Evolutionary conservation across 768 basidiomycete species (phyloP), one percentile per base, ranked within the genome.

Genomic region (Russula emetica): DNA sequence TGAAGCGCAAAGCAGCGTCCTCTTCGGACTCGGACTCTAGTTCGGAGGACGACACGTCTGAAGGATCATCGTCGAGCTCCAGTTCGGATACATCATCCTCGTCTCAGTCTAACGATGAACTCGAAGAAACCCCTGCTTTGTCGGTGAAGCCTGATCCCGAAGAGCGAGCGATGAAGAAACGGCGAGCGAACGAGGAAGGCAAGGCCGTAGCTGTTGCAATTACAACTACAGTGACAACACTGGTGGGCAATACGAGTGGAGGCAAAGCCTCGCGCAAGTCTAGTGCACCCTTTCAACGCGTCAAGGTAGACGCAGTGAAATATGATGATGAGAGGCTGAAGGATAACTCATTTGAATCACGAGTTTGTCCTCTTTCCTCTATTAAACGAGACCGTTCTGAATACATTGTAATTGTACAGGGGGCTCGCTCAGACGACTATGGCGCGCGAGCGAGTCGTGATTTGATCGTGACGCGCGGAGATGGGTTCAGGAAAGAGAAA

Each of bases 401-500:
- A 42, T 28, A n/a, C 63, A 11, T 20, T 36, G 30, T 18, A 44
- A 60, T 69, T 67, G 22, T 22, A 18, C 67, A 88, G 90, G 80
- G 84, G 2, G 92, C 83, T 0, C 78, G 79, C 1, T 67, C 67
- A 26, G 86, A 86, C 66, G 97, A 98, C 72, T 99, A 99, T 69
- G 96, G 96, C 22, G 87, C 85, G 34, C 82, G 81, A 60, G 96
- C 96, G 0, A 85, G 87, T 67, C 80, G 82, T 44, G 97, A 98
- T 74, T 78, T 99, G 66, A 88, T 96, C 66, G 90, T 94, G 30
- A 98, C 96, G 3, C 84, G 94, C 1, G 96, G 96, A 3, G 88
- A 91, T 54, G 93, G 93, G 2, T 99, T 99, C 80, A 83, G 94
- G 60, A 99, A 98, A 76, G 96, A 97, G 81, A 99, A 99, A 77